These are phyloP conservation scores for Xylaria grammica DNA, from an alignment of 495 filamentous ascomycete genomes.

Conservation along the genomic window DNA sequence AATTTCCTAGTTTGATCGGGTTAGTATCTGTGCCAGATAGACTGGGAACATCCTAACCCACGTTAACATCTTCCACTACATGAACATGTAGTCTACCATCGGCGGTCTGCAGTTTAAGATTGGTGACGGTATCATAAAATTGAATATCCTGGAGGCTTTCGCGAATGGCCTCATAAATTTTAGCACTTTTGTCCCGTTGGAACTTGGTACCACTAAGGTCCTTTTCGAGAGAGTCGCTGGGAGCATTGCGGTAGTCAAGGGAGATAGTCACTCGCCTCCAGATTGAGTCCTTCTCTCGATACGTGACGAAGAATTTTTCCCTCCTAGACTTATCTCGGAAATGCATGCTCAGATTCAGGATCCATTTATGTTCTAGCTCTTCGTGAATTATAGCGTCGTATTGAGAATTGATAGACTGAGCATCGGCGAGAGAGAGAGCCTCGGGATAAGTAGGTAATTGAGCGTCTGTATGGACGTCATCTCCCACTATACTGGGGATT, in stretches of 20 bases:
- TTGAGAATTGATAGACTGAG: conserved; percentile 52
- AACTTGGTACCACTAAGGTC: conserved; percentile 79
- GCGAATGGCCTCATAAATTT: conserved; percentile 94
- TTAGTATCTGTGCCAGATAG: conserved; percentile 27
- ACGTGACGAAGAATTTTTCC: conserved; percentile 99
- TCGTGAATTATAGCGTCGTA: conserved; percentile 69
- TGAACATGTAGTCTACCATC: conserved; percentile 93
- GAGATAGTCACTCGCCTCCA: conserved; percentile 94
- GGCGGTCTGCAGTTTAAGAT: conserved; percentile 89
- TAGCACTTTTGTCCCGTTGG: conserved; percentile 92
- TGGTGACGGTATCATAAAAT: conserved; percentile 95
- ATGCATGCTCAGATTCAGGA: conserved; percentile 97
- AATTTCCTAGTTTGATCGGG: conserved; percentile 63
- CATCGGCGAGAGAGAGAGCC: conserved; percentile 38
- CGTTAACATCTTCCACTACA: conserved; percentile 94
- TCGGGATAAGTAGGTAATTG: conserved; percentile 29
- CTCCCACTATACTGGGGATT: conserved; percentile 25
- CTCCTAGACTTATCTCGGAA: conserved; percentile 93
- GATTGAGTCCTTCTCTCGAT: conserved; percentile 72
- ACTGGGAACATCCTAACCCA: conserved; percentile 34
- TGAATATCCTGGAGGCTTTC: conserved; percentile 90
- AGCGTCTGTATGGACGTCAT: conserved; percentile 24
- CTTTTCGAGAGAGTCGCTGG: conserved; percentile 80
- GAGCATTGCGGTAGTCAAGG: conserved; percentile 86
- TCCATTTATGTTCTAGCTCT: conserved; percentile 90